Base-by-base conservation (phyloP, 805 yeast genomes). In the Wickerhamomyces hampshirensis region DNA sequence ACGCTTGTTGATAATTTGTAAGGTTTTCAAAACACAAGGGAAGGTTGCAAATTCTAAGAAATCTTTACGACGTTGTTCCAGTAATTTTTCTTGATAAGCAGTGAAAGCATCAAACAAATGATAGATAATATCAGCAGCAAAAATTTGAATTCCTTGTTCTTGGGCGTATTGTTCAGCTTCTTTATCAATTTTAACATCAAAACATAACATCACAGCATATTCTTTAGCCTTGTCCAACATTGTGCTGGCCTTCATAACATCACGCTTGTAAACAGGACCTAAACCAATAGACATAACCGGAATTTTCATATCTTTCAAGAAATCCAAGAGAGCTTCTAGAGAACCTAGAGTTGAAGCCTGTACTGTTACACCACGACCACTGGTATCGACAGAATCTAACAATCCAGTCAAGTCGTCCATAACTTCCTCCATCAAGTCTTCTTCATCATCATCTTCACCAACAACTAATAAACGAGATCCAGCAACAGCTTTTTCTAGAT, bases 281-380 rank as follows among this genome's bases (percentile, higher is more conserved):
- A 93, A 73, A 37, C 97, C 95, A 58, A 93, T 89, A 24, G 96
- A 84, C 96, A 91, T 88, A 26, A 93, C 99, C 15, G 99, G 99
- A 63, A 93, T 93, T 74, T 93, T 93, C 97, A 89, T 86, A 55
- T 86, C 95, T 66, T 91, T 91, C 62, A 93, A 75, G 86, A 93
- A 93, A 64, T 91, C 98, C 46, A 93, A 74, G 50, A 93, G 69
- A 4, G 99, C 99, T 69, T 93, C 99, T 55, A 93, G 71, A 29
- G 98, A 89, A 73, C 99, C 99, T 57, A 93, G 75, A 15, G 99
- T 93, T 5, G 97, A 88, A 1, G 98, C 97, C 69, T 93, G 99
- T 31, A 93, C 99, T 51, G 88, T 86, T 38, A 93, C 99, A 77
- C 99, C 99, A 59, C 77, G 79, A 56, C 98, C 99, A 31, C 89